Evolutionary conservation across 2,329 filamentous ascomycete species (phyloP).

Genomic region (Colletotrichum sp.): DNA sequence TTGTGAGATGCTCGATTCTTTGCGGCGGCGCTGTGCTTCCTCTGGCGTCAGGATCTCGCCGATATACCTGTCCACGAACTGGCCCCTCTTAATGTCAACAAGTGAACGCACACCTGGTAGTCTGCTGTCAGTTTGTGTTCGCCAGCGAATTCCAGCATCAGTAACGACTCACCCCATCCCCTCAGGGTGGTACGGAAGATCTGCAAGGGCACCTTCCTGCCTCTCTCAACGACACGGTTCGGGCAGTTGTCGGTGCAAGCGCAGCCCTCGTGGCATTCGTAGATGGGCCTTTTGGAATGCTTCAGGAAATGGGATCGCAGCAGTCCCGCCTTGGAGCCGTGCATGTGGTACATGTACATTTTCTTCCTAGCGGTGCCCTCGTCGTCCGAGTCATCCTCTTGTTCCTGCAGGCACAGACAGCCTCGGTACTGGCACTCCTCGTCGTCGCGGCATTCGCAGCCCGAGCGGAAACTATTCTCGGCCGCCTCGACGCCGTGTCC

Average conservation of each 20-base stretch:
- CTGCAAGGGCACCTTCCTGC: constrained; percentile 71
- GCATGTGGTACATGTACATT: constrained; percentile 68
- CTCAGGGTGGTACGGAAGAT: constrained; percentile 76
- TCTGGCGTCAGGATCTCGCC: constrained; percentile 69
- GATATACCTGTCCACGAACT: constrained; percentile 81
- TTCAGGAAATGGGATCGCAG: constrained; percentile 56
- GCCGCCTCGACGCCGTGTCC: constrained; percentile 63
- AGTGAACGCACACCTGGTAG: constrained; percentile 64
- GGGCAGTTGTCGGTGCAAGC: constrained; percentile 68
- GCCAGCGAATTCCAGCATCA: neutral
- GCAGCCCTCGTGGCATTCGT: constrained; percentile 80
- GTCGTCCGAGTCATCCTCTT: constrained; percentile 55
- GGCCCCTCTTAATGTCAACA: constrained; percentile 68
- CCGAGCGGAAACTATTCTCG: constrained; percentile 66
- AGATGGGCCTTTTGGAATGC: constrained; percentile 66
- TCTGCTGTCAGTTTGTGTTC: neutral
- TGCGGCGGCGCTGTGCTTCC: constrained; percentile 70
- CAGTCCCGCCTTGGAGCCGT: constrained; percentile 54
- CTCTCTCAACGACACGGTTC: constrained; percentile 78
- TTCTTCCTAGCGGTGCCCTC: constrained; percentile 21
- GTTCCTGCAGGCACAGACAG: constrained; percentile 73
- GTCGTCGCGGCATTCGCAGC: constrained; percentile 69
- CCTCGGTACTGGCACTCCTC: constrained; percentile 69
- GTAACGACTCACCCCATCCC: constrained; percentile 69
- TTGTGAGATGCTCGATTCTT: constrained; percentile 55